Conservation (phyloP, 352 stramenopile species). For the Phytopythium oedochilum region DNA sequence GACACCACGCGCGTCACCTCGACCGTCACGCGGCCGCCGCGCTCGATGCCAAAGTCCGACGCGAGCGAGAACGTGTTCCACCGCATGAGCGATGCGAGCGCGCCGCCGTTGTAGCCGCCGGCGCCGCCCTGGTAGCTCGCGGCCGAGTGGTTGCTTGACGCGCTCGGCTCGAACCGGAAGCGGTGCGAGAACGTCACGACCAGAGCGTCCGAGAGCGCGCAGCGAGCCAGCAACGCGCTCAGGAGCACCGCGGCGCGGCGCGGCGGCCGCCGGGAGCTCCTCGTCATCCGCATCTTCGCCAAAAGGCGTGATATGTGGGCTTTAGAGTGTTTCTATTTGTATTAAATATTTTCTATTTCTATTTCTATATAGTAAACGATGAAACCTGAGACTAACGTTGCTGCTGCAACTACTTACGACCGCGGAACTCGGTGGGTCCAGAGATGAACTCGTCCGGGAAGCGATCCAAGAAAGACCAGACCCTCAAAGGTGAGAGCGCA, state of each 20-base stretch:
- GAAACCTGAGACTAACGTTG: too few relatives aligned
- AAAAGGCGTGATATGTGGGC: too few relatives aligned
- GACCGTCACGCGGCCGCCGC: slow-evolving; percentile 33
- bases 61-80: slow-evolving; percentile 68
- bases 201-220: neutral
- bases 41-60: slow-evolving; percentile 55
- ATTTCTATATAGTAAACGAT: too few relatives aligned
- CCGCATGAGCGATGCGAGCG: slow-evolving; percentile 18
- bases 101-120: neutral
- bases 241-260: neutral
- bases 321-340: too few relatives aligned
- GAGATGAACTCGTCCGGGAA: neutral
- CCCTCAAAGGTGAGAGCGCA: too few relatives aligned
- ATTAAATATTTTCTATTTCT: too few relatives aligned
- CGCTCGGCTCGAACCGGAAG: slow-evolving; percentile 4
- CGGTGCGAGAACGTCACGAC: slow-evolving; percentile 4
- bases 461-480: neutral
- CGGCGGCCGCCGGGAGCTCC: too few relatives aligned
- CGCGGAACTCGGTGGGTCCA: too few relatives aligned
- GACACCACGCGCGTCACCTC: slow-evolving; percentile 17
- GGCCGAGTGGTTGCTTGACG: neutral
- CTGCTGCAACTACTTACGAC: too few relatives aligned
- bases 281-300: too few relatives aligned
- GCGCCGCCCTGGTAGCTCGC: neutral
- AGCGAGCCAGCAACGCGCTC: neutral